Evolutionary conservation across 2,329 filamentous ascomycete species (phyloP).

Genomic region (Xylariaceae sp.): DNA sequence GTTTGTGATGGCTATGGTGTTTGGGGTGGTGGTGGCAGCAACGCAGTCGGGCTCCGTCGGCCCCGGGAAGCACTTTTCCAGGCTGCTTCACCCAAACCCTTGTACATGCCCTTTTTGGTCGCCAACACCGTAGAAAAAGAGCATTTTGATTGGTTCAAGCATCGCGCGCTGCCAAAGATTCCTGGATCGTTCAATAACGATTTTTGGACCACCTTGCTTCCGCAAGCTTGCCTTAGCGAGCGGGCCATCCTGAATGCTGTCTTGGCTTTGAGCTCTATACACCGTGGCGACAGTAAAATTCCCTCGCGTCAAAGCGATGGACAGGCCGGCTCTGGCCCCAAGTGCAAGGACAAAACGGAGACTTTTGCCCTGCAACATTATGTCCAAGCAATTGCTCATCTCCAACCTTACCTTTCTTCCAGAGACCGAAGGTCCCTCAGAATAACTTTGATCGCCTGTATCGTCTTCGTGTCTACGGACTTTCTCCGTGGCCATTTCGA

Average conservation of each 20-base stretch:
- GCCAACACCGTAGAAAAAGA: slow-evolving; percentile 27
- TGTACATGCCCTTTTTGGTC: neutral
- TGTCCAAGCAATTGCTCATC: slow-evolving; percentile 32
- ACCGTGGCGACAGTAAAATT: slow-evolving; percentile 23
- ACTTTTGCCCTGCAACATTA: slow-evolving; percentile 31
- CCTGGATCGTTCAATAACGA: slow-evolving; percentile 32
- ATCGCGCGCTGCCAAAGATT: slow-evolving; percentile 33
- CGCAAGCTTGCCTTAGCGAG: slow-evolving; percentile 33
- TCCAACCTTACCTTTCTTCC: slow-evolving; percentile 30
- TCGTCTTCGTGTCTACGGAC: slow-evolving; percentile 33
- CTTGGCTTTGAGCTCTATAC: slow-evolving; percentile 34
- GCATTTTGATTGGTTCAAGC: slow-evolving; percentile 41
- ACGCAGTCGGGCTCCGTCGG: no score
- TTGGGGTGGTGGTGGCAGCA: slow-evolving; percentile 25
- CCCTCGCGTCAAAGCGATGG: neutral
- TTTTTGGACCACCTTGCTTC: slow-evolving; percentile 36
- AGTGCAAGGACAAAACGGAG: slow-evolving; percentile 17
- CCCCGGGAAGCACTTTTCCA: no score
- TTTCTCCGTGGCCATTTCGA: slow-evolving; percentile 33
- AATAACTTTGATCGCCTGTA: slow-evolving; percentile 35
- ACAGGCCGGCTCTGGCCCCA: neutral
- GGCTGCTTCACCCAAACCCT: no score
- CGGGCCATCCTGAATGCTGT: slow-evolving; percentile 37
- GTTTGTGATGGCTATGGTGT: slow-evolving; percentile 27
- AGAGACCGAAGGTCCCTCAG: slow-evolving; percentile 27